phyloP scores from a whole-genome alignment of 2,329 filamentous ascomycete genomes.

The Diaporthe sp. region DNA sequence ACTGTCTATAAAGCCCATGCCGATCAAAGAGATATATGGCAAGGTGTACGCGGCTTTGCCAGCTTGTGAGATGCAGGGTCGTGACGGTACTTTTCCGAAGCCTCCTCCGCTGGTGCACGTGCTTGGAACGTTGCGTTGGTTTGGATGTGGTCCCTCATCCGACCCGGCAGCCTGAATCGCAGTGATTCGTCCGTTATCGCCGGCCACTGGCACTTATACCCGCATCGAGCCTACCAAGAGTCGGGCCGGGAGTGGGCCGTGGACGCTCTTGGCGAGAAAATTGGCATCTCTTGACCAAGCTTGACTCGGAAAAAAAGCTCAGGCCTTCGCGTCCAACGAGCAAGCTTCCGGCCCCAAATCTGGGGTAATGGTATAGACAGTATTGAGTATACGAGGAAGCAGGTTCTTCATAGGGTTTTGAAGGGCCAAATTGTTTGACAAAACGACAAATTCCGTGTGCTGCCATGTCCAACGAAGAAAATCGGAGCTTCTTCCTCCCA shows the following conservation, averaged over 20 bases:
- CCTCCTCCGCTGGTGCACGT: not conserved
- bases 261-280: constrained; percentile 21
- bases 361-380: not conserved
- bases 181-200: constrained; percentile 19
- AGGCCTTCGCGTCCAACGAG: not conserved
- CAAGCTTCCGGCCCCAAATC: not conserved
- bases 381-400: not conserved
- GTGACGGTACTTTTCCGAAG: constrained; percentile 15
- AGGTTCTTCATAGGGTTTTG: not conserved
- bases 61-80: not conserved
- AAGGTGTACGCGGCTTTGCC: not conserved
- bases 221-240: not conserved
- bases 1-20: not conserved
- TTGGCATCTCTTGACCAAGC: constrained; percentile 29
- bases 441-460: no score
- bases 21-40: not conserved
- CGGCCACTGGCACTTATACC: not conserved
- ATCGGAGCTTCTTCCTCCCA: no score
- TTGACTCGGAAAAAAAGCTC: not conserved
- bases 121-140: constrained; percentile 3
- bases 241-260: constrained; percentile 19
- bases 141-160: not conserved
- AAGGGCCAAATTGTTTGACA: not conserved
- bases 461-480: not conserved
- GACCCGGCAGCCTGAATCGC: not conserved